Evolutionary conservation across 805 yeast genomes (phyloP).

Genomic region (Teunomyces gatunensis): DNA sequence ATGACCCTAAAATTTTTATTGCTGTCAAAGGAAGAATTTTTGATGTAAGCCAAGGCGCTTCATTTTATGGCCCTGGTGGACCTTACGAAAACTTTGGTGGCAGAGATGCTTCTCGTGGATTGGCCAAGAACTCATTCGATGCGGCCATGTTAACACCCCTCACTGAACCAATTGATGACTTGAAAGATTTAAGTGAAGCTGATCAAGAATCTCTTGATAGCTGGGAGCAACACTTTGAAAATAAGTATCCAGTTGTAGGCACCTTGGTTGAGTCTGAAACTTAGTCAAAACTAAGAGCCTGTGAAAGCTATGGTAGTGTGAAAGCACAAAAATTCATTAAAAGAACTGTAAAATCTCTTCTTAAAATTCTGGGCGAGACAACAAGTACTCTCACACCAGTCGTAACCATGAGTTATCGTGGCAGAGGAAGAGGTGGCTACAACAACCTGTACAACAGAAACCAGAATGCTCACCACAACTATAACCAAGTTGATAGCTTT

Average conservation of each 20-base stretch:
- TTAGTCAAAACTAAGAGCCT: neutral
- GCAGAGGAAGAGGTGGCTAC: slow-evolving; percentile 27
- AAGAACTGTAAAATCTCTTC: neutral
- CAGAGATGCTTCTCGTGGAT: slow-evolving; percentile 89
- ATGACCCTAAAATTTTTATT: slow-evolving; percentile 75
- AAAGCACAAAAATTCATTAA: neutral
- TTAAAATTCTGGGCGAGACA: slow-evolving; percentile 1
- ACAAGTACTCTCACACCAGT: slow-evolving; percentile 1
- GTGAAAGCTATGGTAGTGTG: neutral
- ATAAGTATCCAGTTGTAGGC: slow-evolving; percentile 83
- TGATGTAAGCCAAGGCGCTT: slow-evolving; percentile 76
- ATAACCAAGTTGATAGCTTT: slow-evolving; percentile 22
- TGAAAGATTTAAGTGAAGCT: slow-evolving; percentile 55
- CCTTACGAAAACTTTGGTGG: slow-evolving; percentile 96
- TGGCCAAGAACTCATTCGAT: slow-evolving; percentile 87
- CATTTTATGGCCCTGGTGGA: slow-evolving; percentile 94
- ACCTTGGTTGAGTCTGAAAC: slow-evolving; percentile 40
- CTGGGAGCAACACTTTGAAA: slow-evolving; percentile 82
- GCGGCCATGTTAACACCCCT: slow-evolving; percentile 58
- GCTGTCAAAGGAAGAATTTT: slow-evolving; percentile 85
- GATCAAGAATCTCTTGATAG: slow-evolving; percentile 71
- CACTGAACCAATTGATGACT: slow-evolving; percentile 74
- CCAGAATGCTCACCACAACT: slow-evolving; percentile 15
- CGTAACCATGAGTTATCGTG: slow-evolving; percentile 36
- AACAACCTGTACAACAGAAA: slow-evolving; percentile 11